Evolutionary conservation across 306 rosid species (phyloP).

Genomic region (Medicago arabica): DNA sequence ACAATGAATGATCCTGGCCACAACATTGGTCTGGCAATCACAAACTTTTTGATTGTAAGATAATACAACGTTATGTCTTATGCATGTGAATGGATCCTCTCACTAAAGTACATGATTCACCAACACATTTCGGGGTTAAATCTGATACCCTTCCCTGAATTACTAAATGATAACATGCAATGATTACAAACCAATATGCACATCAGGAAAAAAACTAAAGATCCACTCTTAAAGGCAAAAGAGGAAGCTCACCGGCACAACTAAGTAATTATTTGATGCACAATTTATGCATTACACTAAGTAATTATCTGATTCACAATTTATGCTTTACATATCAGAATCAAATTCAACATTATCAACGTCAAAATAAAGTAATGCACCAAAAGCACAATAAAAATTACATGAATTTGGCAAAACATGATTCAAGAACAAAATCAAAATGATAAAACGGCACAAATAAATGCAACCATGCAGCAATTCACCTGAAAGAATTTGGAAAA

Average conservation of each 20-base stretch:
- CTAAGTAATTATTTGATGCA: neutral
- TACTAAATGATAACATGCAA: slow-evolving; percentile 4
- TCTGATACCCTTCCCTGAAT: neutral
- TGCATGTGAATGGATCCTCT: neutral
- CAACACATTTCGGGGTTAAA: slow-evolving; percentile 21
- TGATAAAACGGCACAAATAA: neutral
- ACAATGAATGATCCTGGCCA: slow-evolving; percentile 9
- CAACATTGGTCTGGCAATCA: neutral
- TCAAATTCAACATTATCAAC: neutral
- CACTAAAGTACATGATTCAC: neutral
- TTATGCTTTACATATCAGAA: neutral
- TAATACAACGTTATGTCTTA: neutral
- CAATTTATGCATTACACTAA: neutral
- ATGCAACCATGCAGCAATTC: neutral
- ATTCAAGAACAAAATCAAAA: slow-evolving; percentile 28
- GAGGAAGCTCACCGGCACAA: neutral
- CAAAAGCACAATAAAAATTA: neutral
- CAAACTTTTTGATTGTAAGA: slow-evolving; percentile 18
- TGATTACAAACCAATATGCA: neutral
- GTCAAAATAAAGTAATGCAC: neutral
- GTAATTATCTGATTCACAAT: neutral
- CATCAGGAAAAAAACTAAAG: too few species aligned
- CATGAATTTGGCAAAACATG: neutral
- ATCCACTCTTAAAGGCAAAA: too few species aligned
- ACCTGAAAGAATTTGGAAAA: slow-evolving; percentile 94